These are phyloP conservation scores for Wickerhamiella allomyrinae DNA, from an alignment of 805 yeast genomes.

Conservation along the genomic window DNA sequence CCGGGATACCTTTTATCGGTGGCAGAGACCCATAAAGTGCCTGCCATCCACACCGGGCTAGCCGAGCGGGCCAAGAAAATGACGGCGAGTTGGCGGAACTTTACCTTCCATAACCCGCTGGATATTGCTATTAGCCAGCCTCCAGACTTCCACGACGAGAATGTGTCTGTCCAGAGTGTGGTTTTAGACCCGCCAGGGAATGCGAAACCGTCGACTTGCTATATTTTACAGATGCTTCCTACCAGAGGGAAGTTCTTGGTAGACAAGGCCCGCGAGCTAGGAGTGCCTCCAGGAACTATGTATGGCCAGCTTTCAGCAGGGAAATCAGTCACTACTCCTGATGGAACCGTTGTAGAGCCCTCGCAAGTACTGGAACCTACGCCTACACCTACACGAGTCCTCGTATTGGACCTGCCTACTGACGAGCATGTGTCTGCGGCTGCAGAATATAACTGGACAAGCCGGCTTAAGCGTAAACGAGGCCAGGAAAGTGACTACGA, in stretches of 20 bases:
- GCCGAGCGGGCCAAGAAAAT: slow-evolving; percentile 36
- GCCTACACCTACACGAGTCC: slow-evolving; percentile 41
- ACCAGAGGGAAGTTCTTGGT: slow-evolving; percentile 65
- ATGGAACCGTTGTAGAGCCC: slow-evolving; percentile 46
- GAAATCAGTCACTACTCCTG: slow-evolving; percentile 36
- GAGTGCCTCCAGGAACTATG: slow-evolving; percentile 50
- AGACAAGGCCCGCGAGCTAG: slow-evolving; percentile 48
- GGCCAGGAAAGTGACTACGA: slow-evolving; percentile 17
- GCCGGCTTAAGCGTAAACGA: slow-evolving; percentile 8
- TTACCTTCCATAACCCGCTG: slow-evolving; percentile 53
- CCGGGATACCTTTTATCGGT: slow-evolving; percentile 80
- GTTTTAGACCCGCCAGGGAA: neutral
- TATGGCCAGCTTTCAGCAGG: slow-evolving; percentile 51
- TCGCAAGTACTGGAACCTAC: slow-evolving; percentile 58
- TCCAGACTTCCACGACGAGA: slow-evolving; percentile 21
- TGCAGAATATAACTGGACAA: slow-evolving; percentile 5
- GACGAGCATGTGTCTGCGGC: slow-evolving; percentile 29
- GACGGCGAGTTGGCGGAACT: slow-evolving; percentile 71
- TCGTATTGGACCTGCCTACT: slow-evolving; percentile 64
- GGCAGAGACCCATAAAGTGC: slow-evolving; percentile 40
- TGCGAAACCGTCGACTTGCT: slow-evolving; percentile 36
- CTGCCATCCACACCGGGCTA: slow-evolving; percentile 28
- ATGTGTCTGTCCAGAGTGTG: slow-evolving; percentile 18
- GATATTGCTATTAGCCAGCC: slow-evolving; percentile 38
- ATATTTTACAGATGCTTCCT: slow-evolving; percentile 51